Evolutionary conservation across 805 yeast genomes (phyloP).

Genomic region (Candida pseudoglaebosa): DNA sequence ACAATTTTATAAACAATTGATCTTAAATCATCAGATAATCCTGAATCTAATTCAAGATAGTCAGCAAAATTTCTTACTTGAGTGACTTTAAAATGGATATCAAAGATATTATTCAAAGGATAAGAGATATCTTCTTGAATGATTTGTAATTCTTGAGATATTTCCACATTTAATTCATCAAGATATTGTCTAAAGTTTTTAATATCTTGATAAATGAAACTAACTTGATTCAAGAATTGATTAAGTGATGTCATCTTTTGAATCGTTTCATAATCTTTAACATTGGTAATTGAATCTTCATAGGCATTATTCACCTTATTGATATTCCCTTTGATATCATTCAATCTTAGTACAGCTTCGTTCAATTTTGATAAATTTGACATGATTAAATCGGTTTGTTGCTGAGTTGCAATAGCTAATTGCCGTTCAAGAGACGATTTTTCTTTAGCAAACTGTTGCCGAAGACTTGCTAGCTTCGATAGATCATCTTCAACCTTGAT

Average conservation of each 20-base stretch:
- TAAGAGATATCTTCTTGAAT: constrained; percentile 30
- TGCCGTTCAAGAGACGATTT: constrained; percentile 73
- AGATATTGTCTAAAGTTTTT: constrained; percentile 50
- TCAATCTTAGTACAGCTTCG: constrained; percentile 34
- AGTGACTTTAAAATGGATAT: constrained; percentile 67
- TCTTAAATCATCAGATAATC: constrained; percentile 58
- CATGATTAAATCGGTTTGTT: constrained; percentile 55
- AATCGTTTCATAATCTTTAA: constrained; percentile 65
- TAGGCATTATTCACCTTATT: constrained; percentile 48
- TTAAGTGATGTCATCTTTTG: constrained; percentile 63
- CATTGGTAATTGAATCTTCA: constrained; percentile 53
- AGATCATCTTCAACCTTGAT: constrained; percentile 50
- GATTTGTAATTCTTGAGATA: constrained; percentile 43
- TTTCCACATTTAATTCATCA: constrained; percentile 46
- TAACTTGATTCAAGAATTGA: constrained; percentile 69
- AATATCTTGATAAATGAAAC: constrained; percentile 60
- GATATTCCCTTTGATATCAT: constrained; percentile 35
- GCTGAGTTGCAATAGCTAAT: constrained; percentile 63
- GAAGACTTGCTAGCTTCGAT: constrained; percentile 47
- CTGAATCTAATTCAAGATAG: constrained; percentile 56
- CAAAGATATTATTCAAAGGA: constrained; percentile 52
- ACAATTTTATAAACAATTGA: constrained; percentile 60
- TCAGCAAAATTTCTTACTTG: constrained; percentile 76
- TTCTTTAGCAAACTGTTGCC: constrained; percentile 60
- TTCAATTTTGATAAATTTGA: constrained; percentile 50